Evolutionary conservation across 768 basidiomycete species (phyloP), one percentile per base, ranked within the genome.

Genomic region (Trametes cubensis): DNA sequence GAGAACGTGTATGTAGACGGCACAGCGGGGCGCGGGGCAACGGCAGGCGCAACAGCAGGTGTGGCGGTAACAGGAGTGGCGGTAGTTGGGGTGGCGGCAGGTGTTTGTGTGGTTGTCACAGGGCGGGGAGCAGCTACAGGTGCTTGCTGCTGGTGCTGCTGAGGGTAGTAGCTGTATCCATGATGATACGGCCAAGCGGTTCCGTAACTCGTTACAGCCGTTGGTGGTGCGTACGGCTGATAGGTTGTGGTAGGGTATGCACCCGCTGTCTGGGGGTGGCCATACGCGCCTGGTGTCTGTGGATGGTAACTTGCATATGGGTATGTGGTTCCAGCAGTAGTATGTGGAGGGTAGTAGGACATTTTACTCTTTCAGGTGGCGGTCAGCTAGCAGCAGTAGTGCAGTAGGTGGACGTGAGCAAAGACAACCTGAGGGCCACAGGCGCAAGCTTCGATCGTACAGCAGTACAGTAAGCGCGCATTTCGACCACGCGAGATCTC

Each of bases 191-290:
- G 82, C 88, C 89, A 90, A 30, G 75, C 62, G 1, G 78, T 69
- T 15, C 85, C 86, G 71, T 89, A 90, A 55, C 87, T 80, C 17
- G 86, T 84, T 45, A 89, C 84, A 15, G 86, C 86, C 15, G 88
- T 80, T 61, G 85, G 81, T 14, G 75, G 72, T 65, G 89, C 88
- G 63, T 77, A 71, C 28, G 67, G 55, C 44, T 72, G 70, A 64
- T 72, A 72, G 2, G 69, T 60, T 0, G 71, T 63, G 5, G 70
- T 67, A 4, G 71, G 70, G 50, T 72, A 71, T 21, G 69, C 69
- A 23, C 65, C 66, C 6, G 63, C 25, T 6, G 54, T 40, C 55
- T 60, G 62, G 2, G 62, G 58, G 34, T 66, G 55, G 3, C 65
- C 65, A 39, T 71, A 69, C 23, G 68, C 61, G 20, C 66, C 66